These are phyloP conservation scores for Penicillium freii DNA, from an alignment of 2,329 filamentous ascomycete species.

Conservation along the genomic window DNA sequence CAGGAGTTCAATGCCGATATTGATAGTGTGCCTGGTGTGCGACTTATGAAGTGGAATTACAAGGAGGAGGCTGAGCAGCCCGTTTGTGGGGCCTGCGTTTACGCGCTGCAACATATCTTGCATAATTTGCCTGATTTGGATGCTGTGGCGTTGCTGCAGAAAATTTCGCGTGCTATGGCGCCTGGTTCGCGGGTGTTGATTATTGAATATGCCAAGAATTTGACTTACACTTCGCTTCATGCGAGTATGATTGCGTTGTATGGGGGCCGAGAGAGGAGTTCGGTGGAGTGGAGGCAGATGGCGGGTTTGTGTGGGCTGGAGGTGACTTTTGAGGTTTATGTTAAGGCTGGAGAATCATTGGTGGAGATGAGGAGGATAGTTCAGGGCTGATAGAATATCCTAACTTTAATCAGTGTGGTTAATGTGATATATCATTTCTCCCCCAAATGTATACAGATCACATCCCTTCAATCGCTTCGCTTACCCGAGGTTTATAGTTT, in stretches of 20 bases:
- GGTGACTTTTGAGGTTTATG: conserved; percentile 39
- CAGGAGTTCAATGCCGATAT: conserved; percentile 40
- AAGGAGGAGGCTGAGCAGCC: conserved; percentile 35
- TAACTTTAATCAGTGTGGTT: neutral
- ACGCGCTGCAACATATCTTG: conserved; percentile 38
- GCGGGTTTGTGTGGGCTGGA: conserved; percentile 33
- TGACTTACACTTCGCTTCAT: conserved; percentile 37
- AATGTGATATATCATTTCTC: neutral
- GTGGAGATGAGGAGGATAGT: conserved; percentile 36
- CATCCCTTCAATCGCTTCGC: neutral
- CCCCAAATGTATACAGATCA: neutral
- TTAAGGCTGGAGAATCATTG: conserved; percentile 33
- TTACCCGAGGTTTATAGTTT: neutral
- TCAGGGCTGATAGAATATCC: neutral
- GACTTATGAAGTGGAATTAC: conserved; percentile 37
- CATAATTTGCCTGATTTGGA: conserved; percentile 41
- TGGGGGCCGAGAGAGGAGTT: conserved; percentile 36
- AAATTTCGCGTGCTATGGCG: conserved; percentile 36
- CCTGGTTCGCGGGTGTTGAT: conserved; percentile 36
- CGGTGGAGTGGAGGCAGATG: conserved; percentile 36
- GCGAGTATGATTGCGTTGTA: conserved; percentile 40
- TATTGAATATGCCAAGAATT: conserved; percentile 39
- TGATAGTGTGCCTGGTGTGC: conserved; percentile 26
- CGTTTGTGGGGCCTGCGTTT: conserved; percentile 33
- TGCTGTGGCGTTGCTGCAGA: conserved; percentile 37